Conservation (phyloP, 805 yeast species). For the Cyberlindnera veronae region DNA sequence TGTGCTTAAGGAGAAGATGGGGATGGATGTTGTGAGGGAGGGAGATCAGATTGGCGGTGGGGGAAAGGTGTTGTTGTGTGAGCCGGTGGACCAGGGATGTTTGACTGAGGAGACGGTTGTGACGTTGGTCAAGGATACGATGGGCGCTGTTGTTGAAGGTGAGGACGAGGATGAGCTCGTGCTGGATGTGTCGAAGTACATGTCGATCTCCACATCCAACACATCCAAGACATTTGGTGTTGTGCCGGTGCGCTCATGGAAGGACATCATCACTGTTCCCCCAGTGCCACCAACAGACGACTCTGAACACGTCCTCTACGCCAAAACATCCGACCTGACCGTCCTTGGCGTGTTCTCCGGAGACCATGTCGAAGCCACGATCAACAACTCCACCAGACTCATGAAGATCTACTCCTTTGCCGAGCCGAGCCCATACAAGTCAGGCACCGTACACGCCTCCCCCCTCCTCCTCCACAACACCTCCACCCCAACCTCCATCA, state of each 20-base stretch:
- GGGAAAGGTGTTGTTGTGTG: slow-evolving; percentile 57
- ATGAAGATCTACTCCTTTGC: slow-evolving; percentile 50
- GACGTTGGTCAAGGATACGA: slow-evolving; percentile 41
- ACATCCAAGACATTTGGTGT: slow-evolving; percentile 1
- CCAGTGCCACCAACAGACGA: slow-evolving; percentile 34
- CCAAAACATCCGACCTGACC: slow-evolving; percentile 47
- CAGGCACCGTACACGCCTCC: slow-evolving; percentile 48
- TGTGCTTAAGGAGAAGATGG: slow-evolving; percentile 9
- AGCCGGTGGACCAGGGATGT: slow-evolving; percentile 70
- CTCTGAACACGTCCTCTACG: slow-evolving; percentile 40
- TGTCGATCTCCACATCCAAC: slow-evolving; percentile 1
- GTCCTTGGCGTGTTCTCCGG: slow-evolving; percentile 66
- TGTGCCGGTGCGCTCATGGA: neutral
- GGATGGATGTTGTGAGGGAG: slow-evolving; percentile 17
- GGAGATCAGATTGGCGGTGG: slow-evolving; percentile 16
- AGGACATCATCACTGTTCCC: slow-evolving; percentile 4
- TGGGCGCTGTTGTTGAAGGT: neutral
- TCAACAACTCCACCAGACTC: slow-evolving; percentile 6
- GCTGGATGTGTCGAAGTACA: slow-evolving; percentile 19
- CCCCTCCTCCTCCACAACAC: slow-evolving; percentile 58
- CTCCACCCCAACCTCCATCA: slow-evolving; percentile 30
- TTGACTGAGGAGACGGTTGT: slow-evolving; percentile 46
- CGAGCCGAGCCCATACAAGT: slow-evolving; percentile 52
- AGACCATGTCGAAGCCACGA: slow-evolving; percentile 45
- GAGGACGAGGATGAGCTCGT: slow-evolving; percentile 5